A percentile compares a stretch with the other conserved stretches of the same genome.
Conservation (phyloP, 768 basidiomycete genomes). For the Hortiboletus flavorubellus region DNA sequence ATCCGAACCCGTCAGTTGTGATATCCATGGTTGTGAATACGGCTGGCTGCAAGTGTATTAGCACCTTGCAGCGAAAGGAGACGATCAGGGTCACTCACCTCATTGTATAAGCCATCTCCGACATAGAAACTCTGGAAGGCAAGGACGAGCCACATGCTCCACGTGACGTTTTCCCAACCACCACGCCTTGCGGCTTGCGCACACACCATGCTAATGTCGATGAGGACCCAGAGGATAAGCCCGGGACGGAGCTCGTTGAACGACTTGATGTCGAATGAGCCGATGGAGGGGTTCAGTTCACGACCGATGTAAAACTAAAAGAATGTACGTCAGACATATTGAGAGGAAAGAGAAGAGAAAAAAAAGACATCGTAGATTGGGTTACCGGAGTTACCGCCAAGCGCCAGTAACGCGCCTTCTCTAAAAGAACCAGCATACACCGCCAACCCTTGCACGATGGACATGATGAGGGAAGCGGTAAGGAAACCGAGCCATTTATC, state of each 20-base stretch:
- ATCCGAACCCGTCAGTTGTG: slow-evolving; percentile 95
- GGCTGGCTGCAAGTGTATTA: slow-evolving; percentile 52
- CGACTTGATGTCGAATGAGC: slow-evolving; percentile 70
- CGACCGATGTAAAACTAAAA: slow-evolving; percentile 89
- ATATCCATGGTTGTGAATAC: slow-evolving; percentile 97
- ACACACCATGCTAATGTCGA: slow-evolving; percentile 89
- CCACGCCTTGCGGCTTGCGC: slow-evolving; percentile 83
- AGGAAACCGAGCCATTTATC: slow-evolving; percentile 89
- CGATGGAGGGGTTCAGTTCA: slow-evolving; percentile 85
- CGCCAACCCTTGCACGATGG: slow-evolving; percentile 65
- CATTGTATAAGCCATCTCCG: slow-evolving; percentile 83
- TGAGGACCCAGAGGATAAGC: slow-evolving; percentile 84
- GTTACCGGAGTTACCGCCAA: slow-evolving; percentile 91
- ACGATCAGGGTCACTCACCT: slow-evolving; percentile 46
- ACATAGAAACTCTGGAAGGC: slow-evolving; percentile 88
- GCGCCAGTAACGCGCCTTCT: slow-evolving; percentile 68
- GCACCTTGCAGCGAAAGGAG: neutral
- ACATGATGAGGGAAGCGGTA: slow-evolving; percentile 79
- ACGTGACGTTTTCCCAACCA: slow-evolving; percentile 60
- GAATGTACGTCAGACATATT: neutral
- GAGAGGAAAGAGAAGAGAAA: neutral
- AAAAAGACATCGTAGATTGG: slow-evolving; percentile 82
- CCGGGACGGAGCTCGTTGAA: slow-evolving; percentile 50
- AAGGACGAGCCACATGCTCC: slow-evolving; percentile 89
- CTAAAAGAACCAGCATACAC: slow-evolving; percentile 74